Conservation (phyloP, 2,329 filamentous ascomycete species). For the Fusarium sp. region DNA sequence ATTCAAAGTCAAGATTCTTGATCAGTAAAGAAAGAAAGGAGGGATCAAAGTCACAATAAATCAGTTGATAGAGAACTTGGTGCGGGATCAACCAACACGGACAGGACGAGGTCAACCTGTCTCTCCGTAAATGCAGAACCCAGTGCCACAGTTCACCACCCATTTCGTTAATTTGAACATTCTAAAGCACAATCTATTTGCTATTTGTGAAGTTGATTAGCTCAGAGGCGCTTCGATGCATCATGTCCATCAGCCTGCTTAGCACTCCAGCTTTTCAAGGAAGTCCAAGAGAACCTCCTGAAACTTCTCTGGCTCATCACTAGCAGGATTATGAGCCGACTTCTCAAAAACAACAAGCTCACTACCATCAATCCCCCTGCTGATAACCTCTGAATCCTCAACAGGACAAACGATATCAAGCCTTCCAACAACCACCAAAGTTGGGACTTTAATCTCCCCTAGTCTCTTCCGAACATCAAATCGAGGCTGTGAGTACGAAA, state of each 20-base stretch:
- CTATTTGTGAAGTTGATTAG: rapidly evolving
- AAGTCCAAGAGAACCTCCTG: background rate
- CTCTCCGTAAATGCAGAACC: too few relatives aligned
- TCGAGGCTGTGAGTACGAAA: constrained; percentile 10
- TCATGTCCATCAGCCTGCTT: rapidly evolving
- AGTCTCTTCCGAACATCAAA: constrained; percentile 8
- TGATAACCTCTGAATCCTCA: constrained; percentile 13
- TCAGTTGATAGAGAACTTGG: too few relatives aligned
- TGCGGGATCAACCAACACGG: too few relatives aligned
- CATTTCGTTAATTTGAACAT: too few relatives aligned
- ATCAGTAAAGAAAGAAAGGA: too few relatives aligned
- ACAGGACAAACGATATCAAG: constrained; percentile 12
- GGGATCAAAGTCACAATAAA: too few relatives aligned
- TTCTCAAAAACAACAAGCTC: constrained; percentile 15
- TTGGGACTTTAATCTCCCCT: background rate
- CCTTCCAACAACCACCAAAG: constrained; percentile 5
- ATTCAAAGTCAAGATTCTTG: too few relatives aligned
- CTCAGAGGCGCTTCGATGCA: background rate
- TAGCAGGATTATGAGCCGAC: constrained; percentile 13
- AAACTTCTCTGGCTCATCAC: constrained; percentile 12
- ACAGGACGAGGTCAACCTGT: too few relatives aligned
- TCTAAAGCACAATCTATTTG: background rate
- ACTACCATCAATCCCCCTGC: background rate
- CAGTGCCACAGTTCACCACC: too few relatives aligned
- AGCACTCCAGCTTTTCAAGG: background rate